Evolutionary conservation across 1,139 yeast genomes (phyloP).

Genomic region (Hansenula sp.): DNA sequence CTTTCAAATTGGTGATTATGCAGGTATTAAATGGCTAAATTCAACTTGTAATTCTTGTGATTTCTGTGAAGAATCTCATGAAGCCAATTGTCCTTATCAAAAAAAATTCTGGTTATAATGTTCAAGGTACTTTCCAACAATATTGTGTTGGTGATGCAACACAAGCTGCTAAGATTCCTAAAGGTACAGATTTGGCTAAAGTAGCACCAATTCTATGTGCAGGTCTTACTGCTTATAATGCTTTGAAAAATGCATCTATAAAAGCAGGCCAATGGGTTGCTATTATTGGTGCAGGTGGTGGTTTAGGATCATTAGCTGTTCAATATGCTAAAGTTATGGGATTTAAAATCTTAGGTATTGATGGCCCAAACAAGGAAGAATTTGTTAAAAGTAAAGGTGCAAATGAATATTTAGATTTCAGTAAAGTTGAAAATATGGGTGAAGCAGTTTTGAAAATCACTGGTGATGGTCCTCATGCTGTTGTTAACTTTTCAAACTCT

Average conservation of each 20-base stretch:
- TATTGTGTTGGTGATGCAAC: slow-evolving; percentile 64
- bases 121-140: slow-evolving; percentile 47
- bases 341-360: slow-evolving; percentile 54
- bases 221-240: slow-evolving; percentile 13
- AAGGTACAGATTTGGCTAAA: slow-evolving; percentile 46
- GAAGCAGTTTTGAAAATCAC: slow-evolving; percentile 5
- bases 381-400: slow-evolving; percentile 25
- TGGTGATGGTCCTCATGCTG: slow-evolving; percentile 12
- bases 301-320: slow-evolving; percentile 60
- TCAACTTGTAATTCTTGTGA: slow-evolving; percentile 58
- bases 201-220: slow-evolving; percentile 51
- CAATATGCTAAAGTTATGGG: slow-evolving; percentile 68
- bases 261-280: slow-evolving; percentile 47
- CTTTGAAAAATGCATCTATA: neutral
- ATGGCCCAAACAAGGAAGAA: slow-evolving; percentile 55
- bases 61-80: slow-evolving; percentile 48
- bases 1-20: slow-evolving; percentile 39
- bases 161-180: slow-evolving; percentile 58
- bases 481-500: slow-evolving; percentile 10
- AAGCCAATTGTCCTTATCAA: slow-evolving; percentile 34
- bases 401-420: slow-evolving; percentile 8
- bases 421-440: slow-evolving; percentile 6
- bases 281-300: slow-evolving; percentile 56
- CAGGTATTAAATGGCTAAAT: slow-evolving; percentile 51
- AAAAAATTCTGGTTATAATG: slow-evolving; percentile 50